Conservation (phyloP, 2,329 filamentous ascomycete genomes). For the Epichloe hybrida region DNA sequence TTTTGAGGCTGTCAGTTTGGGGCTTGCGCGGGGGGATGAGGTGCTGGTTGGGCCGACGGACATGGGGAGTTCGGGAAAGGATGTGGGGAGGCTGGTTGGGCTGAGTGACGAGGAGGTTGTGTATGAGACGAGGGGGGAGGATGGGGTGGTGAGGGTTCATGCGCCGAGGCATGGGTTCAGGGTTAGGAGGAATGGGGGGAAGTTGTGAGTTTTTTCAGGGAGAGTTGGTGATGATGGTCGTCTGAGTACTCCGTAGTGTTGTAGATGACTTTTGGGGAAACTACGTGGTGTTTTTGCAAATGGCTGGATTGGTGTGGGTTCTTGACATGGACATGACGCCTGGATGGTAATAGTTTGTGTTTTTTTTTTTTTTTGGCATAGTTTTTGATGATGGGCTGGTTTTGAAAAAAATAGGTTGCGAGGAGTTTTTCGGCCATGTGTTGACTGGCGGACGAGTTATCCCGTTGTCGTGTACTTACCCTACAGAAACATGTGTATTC, state of each 20-base stretch:
- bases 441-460: no score
- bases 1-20: slow-evolving; percentile 29
- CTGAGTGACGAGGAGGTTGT: slow-evolving; percentile 43
- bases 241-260: background rate
- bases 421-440: no score
- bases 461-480: no score
- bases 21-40: slow-evolving; percentile 35
- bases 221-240: background rate
- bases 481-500: no score
- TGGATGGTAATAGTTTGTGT: no score
- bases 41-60: slow-evolving; percentile 51
- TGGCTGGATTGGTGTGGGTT: no score
- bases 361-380: no score
- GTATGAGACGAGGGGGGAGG: slow-evolving; percentile 33
- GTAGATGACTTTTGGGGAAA: background rate
- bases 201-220: background rate
- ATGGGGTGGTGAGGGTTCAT: slow-evolving; percentile 39
- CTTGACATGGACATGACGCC: no score
- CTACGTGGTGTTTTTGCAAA: no score
- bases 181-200: slow-evolving; percentile 19
- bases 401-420: no score
- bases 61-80: slow-evolving; percentile 43
- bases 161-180: slow-evolving; percentile 47
- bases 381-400: no score
- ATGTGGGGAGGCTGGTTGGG: slow-evolving; percentile 40